Evolutionary conservation across 257 asterid genomes (phyloP), one percentile per base, ranked within the genome.

Genomic region (Cynanchum wilfordii): DNA sequence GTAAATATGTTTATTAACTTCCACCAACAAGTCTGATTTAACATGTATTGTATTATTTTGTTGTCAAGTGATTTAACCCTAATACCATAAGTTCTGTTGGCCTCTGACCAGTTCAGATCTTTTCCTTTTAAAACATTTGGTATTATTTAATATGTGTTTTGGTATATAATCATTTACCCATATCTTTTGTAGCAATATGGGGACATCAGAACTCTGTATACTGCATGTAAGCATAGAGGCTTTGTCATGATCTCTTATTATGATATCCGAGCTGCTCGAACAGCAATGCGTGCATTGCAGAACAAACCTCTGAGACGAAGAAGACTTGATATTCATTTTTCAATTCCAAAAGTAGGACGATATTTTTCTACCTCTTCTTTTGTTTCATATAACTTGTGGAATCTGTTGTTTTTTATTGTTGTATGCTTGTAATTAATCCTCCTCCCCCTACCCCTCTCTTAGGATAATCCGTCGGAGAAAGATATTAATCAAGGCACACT

Each of bases 211-310:
- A 90, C 97, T 73, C 85, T 95, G 66, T 95, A 95, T 71, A 92
- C 99, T 65, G 90, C 97, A 69, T 95, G 99, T 76, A 95, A 95
- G 90, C 97, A 92, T 77, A 84, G 99, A 82, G 99, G 99, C 30
- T 95, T 95, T 76, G 99, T 95, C 81, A 95, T 95, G 99, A 95
- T 95, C 79, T 90, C 99, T 71, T 95, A 95, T 90, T 95, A 92
- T 86, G 99, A 95, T 82, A 95, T 95, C 71, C 85, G 99, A 78
- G 97, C 98, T 67, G 97, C 99, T 77, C 91, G 98, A 85, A 85
- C 81, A 44, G 98, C 99, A 63, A 87, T 95, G 92, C 97, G 96
- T 50, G 74, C 82, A 49, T 82, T 95, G 52, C 99, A 95, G 78
- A 89, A 86, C 83, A 95, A 92, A 86, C 96, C 99, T 29, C 78